Conservation (phyloP, 495 filamentous ascomycete species). For the Aspergillus sclerotioniger region DNA sequence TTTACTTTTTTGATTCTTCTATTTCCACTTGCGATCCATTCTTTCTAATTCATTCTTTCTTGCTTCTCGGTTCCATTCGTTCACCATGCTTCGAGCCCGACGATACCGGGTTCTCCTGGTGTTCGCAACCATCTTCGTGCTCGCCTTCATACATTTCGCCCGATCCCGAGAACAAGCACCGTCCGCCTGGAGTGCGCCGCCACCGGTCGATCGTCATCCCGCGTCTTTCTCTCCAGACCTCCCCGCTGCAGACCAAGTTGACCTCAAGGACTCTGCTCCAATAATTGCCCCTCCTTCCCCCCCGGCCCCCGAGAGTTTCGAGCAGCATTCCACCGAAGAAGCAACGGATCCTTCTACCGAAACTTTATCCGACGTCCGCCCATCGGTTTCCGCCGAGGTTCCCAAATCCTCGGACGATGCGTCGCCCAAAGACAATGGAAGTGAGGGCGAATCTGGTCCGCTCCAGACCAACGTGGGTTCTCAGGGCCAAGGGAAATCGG, state of each 20-base stretch:
- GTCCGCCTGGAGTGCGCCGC: slow-evolving; percentile 12
- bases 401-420: slow-evolving; percentile 10
- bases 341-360: slow-evolving; percentile 3
- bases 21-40: background rate
- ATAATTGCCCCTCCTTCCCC: background rate
- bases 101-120: slow-evolving; percentile 73
- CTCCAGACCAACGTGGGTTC: slow-evolving; percentile 31
- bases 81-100: slow-evolving; percentile 68
- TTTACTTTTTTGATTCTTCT: background rate
- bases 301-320: slow-evolving; percentile 1
- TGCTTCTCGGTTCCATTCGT: background rate
- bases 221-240: slow-evolving; percentile 6
- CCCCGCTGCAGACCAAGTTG: slow-evolving; percentile 1
- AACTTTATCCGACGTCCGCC: slow-evolving; percentile 1
- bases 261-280: slow-evolving; percentile 2
- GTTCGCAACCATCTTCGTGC: slow-evolving; percentile 62
- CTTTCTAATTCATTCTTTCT: background rate
- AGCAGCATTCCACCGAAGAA: background rate
- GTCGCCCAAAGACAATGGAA: slow-evolving; percentile 10
- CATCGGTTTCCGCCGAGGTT: slow-evolving; percentile 1
- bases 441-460: background rate
- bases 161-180: slow-evolving; percentile 33
- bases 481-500: slow-evolving; percentile 43
- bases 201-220: slow-evolving; percentile 14
- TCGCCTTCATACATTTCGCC: slow-evolving; percentile 64